These are phyloP conservation scores for Betula pendula DNA, from an alignment of 306 rosid species.

Conservation along the genomic window DNA sequence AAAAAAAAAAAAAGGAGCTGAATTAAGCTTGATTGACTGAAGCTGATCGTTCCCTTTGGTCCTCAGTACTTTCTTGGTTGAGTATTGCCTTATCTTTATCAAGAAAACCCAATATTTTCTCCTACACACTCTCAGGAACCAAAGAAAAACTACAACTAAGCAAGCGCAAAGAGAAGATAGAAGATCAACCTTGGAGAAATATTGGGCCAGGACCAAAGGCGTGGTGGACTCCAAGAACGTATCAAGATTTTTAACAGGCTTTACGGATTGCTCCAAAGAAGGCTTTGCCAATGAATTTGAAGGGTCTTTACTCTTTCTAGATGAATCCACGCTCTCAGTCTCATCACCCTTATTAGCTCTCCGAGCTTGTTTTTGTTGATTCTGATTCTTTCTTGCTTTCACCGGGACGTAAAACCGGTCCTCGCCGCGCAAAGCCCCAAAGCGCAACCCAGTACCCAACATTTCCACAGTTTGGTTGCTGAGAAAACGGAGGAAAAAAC, in stretches of 20 bases:
- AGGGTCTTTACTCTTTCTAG: constrained; percentile 31
- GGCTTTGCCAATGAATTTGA: constrained; percentile 31
- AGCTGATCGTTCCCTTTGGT: background rate
- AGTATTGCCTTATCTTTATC: constrained; percentile 8
- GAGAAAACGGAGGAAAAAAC: constrained; percentile 30
- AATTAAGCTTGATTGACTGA: background rate
- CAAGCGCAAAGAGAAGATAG: constrained; percentile 9
- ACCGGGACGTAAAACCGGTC: constrained; percentile 68
- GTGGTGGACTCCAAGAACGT: constrained; percentile 65
- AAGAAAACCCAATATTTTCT: constrained; percentile 10
- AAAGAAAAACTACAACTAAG: background rate
- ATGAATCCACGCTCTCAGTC: constrained; percentile 43
- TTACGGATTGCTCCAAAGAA: constrained; percentile 31
- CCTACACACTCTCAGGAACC: background rate
- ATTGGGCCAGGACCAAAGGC: constrained; percentile 74
- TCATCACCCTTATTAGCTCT: constrained; percentile 44
- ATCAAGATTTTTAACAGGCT: constrained; percentile 54
- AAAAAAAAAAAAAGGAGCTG: background rate
- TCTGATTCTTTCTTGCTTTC: constrained; percentile 58
- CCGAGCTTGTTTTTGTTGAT: constrained; percentile 58
- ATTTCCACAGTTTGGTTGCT: constrained; percentile 39
- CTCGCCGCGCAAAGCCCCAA: constrained; percentile 55
- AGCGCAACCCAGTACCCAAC: constrained; percentile 62
- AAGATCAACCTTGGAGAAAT: constrained; percentile 76
- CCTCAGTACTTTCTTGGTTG: background rate